phyloP scores from a whole-genome alignment of 2,329 filamentous ascomycete species.

The Amauroascus niger region DNA sequence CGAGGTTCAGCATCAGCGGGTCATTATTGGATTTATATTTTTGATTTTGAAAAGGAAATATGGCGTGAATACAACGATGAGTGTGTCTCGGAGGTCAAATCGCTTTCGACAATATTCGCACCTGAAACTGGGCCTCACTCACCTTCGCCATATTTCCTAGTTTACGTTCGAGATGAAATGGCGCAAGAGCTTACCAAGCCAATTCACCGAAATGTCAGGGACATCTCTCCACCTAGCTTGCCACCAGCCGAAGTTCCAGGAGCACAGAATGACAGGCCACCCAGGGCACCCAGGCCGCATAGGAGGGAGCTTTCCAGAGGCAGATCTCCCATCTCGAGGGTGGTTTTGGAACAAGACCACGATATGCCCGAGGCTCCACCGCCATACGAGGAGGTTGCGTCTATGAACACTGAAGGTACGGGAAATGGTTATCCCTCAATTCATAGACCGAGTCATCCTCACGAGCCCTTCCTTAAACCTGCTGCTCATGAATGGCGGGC shows the following conservation, averaged over 20 bases:
- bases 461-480: background rate
- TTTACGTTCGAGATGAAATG: constrained; percentile 64
- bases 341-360: background rate
- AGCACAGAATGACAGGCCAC: background rate
- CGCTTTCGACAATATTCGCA: constrained; percentile 59
- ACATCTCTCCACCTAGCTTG: background rate
- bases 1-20: constrained; percentile 58
- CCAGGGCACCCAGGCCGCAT: background rate
- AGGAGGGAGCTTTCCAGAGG: background rate
- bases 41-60: constrained; percentile 67
- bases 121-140: constrained; percentile 51
- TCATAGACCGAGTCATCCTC: background rate
- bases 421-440: background rate
- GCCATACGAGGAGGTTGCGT: constrained; percentile 13
- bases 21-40: constrained; percentile 96
- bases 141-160: constrained; percentile 73
- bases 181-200: constrained; percentile 52
- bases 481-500: constrained; percentile 6
- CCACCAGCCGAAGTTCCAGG: background rate
- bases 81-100: constrained; percentile 58
- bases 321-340: background rate
- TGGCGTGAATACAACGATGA: constrained; percentile 97
- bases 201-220: constrained; percentile 35
- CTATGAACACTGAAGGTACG: constrained; percentile 4
- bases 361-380: constrained; percentile 12